Conservation (phyloP, 2,329 filamentous ascomycete species). For the Ophiostoma sp. region DNA sequence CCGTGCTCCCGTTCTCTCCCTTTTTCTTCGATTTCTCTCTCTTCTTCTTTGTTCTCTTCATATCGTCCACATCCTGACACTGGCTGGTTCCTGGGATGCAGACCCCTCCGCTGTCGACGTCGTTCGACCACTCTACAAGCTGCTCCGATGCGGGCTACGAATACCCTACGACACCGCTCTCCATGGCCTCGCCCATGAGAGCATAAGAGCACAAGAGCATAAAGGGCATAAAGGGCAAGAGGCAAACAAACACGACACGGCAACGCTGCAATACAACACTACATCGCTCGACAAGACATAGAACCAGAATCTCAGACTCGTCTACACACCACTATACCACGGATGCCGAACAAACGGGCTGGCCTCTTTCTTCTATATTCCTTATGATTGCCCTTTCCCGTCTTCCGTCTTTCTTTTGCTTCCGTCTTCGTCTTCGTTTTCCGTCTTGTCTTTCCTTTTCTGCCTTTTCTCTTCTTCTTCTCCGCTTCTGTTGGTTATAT, state of each 20-base stretch:
- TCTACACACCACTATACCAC: conserved; percentile 1
- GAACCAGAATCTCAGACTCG: not conserved
- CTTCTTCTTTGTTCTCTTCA: not conserved
- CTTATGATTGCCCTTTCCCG: not conserved
- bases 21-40: not conserved
- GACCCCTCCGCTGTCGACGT: conserved; percentile 73
- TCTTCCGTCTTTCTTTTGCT: not conserved
- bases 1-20: not conserved
- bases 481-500: not conserved
- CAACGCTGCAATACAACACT: not conserved
- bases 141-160: conserved; percentile 57
- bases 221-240: no score
- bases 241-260: not conserved
- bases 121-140: conserved; percentile 61
- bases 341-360: conserved; percentile 15
- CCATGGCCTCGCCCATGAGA: conserved; percentile 61
- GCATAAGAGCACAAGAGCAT: not conserved
- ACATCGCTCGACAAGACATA: not conserved
- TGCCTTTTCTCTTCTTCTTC: not conserved
- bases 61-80: conserved; percentile 8
- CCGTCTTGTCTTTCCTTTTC: not conserved
- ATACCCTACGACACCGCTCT: conserved; percentile 65
- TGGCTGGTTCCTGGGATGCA: conserved; percentile 32
- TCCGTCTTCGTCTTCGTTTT: not conserved
- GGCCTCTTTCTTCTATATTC: conserved; percentile 15